Percentiles rank a stretch among this genome's conserved stretches.
phyloP scores from a whole-genome alignment of 2,329 filamentous ascomycete genomes.

The Mycosphaerella sp. region DNA sequence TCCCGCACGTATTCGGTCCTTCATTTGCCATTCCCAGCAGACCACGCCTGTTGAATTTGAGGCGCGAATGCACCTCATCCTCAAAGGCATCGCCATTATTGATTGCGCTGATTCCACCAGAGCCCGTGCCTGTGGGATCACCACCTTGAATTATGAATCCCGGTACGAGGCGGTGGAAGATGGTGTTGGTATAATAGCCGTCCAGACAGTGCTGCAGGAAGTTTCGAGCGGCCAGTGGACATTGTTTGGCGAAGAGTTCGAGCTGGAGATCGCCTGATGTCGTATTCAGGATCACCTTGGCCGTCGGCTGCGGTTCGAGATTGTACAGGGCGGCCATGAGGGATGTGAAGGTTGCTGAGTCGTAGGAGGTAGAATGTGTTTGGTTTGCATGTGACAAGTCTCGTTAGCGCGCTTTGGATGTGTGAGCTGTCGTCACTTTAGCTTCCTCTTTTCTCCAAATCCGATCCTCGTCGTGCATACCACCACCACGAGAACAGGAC shows the following conservation, averaged over 20 bases:
- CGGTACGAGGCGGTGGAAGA: conserved; percentile 88
- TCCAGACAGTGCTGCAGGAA: conserved; percentile 93
- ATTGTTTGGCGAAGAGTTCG: conserved; percentile 92
- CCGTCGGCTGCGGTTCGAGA: conserved; percentile 88
- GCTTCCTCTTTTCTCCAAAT: not conserved
- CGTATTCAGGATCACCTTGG: conserved; percentile 84
- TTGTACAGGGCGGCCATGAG: conserved; percentile 86
- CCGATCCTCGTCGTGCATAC: too few relatives aligned
- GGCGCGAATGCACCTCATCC: conserved; percentile 84
- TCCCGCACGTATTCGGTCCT: conserved; percentile 76
- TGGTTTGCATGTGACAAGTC: too few relatives aligned
- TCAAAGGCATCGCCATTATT: conserved; percentile 75
- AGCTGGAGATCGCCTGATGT: conserved; percentile 82
- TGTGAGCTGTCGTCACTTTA: not conserved
- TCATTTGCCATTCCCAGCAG: conserved; percentile 95
- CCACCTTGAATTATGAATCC: conserved; percentile 93
- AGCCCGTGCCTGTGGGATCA: conserved; percentile 86
- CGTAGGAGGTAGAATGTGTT: too few relatives aligned
- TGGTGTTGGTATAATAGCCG: conserved; percentile 88
- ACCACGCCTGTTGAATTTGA: conserved; percentile 89
- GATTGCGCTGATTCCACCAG: conserved; percentile 87
- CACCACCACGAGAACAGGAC: conserved; percentile 23
- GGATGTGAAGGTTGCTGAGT: too few relatives aligned
- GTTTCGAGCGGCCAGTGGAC: conserved; percentile 84
- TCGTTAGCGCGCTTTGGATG: too few relatives aligned